phyloP scores from a whole-genome alignment of 768 basidiomycete species.

The Boletus sp. region DNA sequence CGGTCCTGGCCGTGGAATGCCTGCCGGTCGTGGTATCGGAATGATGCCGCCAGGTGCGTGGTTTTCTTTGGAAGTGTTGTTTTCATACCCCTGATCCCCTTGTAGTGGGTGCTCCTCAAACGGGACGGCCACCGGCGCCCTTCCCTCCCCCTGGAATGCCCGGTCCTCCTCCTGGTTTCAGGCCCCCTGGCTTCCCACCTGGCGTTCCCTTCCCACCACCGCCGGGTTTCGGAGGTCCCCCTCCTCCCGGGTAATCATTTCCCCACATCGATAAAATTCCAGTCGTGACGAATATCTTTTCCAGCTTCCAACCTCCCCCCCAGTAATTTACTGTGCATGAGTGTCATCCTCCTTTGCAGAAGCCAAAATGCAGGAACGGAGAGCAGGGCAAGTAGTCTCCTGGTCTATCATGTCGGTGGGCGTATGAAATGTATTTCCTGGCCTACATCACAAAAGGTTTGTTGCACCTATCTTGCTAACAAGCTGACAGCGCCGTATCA shows the following conservation, averaged over 20 bases:
- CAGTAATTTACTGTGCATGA: slow-evolving; percentile 28
- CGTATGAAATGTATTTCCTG: slow-evolving; percentile 26
- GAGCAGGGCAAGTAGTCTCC: slow-evolving; percentile 27
- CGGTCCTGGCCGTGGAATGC: slow-evolving; percentile 93
- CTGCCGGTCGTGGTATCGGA: slow-evolving; percentile 95
- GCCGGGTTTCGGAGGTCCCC: slow-evolving; percentile 76
- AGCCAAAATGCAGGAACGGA: slow-evolving; percentile 16
- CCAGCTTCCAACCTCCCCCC: slow-evolving; percentile 49
- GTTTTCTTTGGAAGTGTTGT: slow-evolving; percentile 12
- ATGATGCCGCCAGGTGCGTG: slow-evolving; percentile 84
- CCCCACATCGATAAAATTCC: not conserved
- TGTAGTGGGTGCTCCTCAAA: slow-evolving; percentile 56
- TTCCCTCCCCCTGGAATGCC: slow-evolving; percentile 74
- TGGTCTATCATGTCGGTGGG: slow-evolving; percentile 19
- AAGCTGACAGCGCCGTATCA: slow-evolving; percentile 19
- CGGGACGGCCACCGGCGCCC: slow-evolving; percentile 66
- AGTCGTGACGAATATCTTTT: slow-evolving; percentile 3
- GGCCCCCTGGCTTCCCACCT: slow-evolving; percentile 79
- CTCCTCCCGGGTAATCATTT: slow-evolving; percentile 74
- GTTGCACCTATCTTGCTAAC: slow-evolving; percentile 30
- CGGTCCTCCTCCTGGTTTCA: slow-evolving; percentile 81
- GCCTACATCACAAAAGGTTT: slow-evolving; percentile 22
- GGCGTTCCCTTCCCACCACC: slow-evolving; percentile 80
- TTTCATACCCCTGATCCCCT: slow-evolving; percentile 11
- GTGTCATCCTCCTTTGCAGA: slow-evolving; percentile 10